A percentile compares a stretch with the other conserved stretches of the same genome.
Conservation (phyloP, 257 asterid species). For the Striga asiatica region DNA sequence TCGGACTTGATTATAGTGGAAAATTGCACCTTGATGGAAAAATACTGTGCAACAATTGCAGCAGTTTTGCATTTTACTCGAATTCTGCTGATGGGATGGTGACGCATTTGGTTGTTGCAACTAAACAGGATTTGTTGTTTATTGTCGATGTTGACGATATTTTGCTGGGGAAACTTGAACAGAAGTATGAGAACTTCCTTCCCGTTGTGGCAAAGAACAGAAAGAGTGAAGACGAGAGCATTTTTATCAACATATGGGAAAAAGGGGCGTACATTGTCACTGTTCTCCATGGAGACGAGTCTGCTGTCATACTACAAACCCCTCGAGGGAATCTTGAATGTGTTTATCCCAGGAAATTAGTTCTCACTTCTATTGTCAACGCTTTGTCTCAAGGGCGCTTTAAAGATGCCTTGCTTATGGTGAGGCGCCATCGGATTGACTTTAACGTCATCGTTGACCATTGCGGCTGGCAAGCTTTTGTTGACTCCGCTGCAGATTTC, state of each 20-base stretch:
- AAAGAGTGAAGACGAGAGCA: conserved; percentile 41
- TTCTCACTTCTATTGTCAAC: conserved; percentile 65
- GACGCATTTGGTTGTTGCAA: conserved; percentile 68
- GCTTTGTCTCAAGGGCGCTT: conserved; percentile 63
- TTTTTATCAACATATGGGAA: conserved; percentile 53
- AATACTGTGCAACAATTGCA: conserved; percentile 72
- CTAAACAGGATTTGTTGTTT: conserved; percentile 79
- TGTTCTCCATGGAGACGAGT: too few relatives aligned
- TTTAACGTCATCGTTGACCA: conserved; percentile 81
- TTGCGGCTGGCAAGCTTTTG: conserved; percentile 77
- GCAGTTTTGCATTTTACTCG: conserved; percentile 78
- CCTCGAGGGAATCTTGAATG: conserved; percentile 94
- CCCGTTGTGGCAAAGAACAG: conserved; percentile 44
- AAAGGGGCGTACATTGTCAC: too few relatives aligned
- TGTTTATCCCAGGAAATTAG: conserved; percentile 82
- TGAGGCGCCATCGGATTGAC: conserved; percentile 88
- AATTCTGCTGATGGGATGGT: conserved; percentile 49
- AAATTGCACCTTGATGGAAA: conserved; percentile 51
- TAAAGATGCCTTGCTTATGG: conserved; percentile 77
- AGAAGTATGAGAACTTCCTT: conserved; percentile 59
- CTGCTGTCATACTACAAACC: conserved; percentile 83
- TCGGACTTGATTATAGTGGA: conserved; percentile 83
- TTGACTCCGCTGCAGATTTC: conserved; percentile 58
- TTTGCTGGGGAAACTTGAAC: conserved; percentile 45
- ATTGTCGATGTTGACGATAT: conserved; percentile 66